Conservation (phyloP, 2,329 filamentous ascomycete genomes). For the Penicillium sp. region DNA sequence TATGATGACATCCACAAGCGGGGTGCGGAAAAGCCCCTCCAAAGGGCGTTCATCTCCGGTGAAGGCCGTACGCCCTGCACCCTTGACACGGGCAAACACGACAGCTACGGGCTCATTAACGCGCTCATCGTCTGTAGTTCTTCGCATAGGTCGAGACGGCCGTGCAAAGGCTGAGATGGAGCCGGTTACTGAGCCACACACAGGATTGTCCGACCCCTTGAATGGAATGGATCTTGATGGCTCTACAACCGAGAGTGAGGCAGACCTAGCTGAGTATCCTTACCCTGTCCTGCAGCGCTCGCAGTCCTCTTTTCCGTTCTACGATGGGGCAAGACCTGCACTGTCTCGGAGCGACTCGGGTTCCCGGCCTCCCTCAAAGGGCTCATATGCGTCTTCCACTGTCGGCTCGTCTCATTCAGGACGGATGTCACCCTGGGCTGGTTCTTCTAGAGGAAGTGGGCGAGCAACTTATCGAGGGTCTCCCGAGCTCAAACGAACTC, state of each 20-base stretch:
- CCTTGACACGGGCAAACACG: conserved; percentile 34
- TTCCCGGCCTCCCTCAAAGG: conserved; percentile 43
- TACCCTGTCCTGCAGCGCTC: conserved; percentile 37
- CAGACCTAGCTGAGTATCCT: conserved; percentile 40
- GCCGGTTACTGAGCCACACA: conserved; percentile 32
- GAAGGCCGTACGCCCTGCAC: conserved; percentile 34
- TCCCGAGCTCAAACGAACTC: conserved; percentile 34
- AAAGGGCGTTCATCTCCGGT: conserved; percentile 44
- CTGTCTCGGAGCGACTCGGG: conserved; percentile 35
- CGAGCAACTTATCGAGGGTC: conserved; percentile 26
- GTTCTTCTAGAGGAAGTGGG: conserved; percentile 30
- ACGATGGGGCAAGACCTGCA: conserved; percentile 31
- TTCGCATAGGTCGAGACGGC: conserved; percentile 49
- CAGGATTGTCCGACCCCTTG: conserved; percentile 35
- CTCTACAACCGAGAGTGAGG: conserved; percentile 44
- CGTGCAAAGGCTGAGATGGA: conserved; percentile 48
- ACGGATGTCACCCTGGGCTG: conserved; percentile 41
- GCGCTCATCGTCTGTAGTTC: conserved; percentile 43
- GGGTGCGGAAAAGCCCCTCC: conserved; percentile 42
- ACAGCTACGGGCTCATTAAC: conserved; percentile 29
- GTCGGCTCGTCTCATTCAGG: conserved; percentile 42
- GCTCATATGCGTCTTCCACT: conserved; percentile 44
- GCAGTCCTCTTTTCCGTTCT: conserved; percentile 40
- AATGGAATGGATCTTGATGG: conserved; percentile 42
- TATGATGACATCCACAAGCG: conserved; percentile 33